Evolutionary conservation across 140 eudicot species (phyloP), one percentile per base, ranked within the genome.

Genomic region (Erigeron philadelphicus): DNA sequence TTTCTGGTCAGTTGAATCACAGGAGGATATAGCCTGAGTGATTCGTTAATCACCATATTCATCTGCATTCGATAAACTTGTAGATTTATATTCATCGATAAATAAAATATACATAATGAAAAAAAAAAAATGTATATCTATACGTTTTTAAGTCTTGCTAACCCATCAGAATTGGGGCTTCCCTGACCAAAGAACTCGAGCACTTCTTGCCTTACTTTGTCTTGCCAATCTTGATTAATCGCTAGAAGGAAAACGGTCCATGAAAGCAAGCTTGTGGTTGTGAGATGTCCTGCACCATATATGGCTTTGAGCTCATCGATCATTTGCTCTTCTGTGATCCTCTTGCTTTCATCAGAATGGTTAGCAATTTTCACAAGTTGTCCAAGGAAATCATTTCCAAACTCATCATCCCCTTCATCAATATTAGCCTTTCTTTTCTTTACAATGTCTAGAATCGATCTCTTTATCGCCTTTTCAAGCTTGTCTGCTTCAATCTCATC

Each of bases 281-380:
- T 86, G 49, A 80, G 75, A 83, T 86, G 92, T 19, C 92, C 88
- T 40, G 92, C 92, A 44, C 83, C 82, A 8, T 77, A 86, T 23
- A 83, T 54, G 10, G 85, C 52, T 65, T 76, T 86, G 70, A 81
- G 61, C 76, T 83, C 92, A 13, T 86, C 86, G 6, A 83, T 76
- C 82, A 86, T 70, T 66, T 86, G 86, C 9, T 66, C 84, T 2
- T 79, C 1, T 7, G 88, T 65, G 23, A 83, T 86, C 63, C 79
- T 73, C 63, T 80, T 78, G 13, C 61, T 78, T 50, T 41, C 71
- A 11, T 83, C 76, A 48, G 69, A 0, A 21, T 83, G 82, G 25
- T 70, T 70, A 15, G 79, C 80, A 2, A 74, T 65, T 63, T 75
- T 80, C 67, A 83, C 81, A 44, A 86, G 84, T 68, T 81, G 81